Percentiles rank a stretch among this genome's conserved stretches.
Conservation (phyloP, 2,329 filamentous ascomycete genomes). For the Dothiorella sarmentorum region DNA sequence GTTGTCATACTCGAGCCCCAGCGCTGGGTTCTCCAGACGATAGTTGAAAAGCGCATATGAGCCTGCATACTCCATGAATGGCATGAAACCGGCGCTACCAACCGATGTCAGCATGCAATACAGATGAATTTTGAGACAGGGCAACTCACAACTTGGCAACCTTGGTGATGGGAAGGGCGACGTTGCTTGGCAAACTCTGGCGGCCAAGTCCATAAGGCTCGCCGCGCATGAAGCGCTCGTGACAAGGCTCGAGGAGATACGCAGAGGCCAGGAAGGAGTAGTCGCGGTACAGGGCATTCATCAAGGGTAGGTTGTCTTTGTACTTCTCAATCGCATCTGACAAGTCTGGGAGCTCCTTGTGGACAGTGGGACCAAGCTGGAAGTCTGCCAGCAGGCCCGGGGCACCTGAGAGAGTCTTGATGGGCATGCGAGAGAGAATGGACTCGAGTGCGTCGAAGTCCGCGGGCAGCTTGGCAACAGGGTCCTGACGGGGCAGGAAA, state of each 20-base stretch:
- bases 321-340: conserved; percentile 68
- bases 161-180: conserved; percentile 77
- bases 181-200: conserved; percentile 66
- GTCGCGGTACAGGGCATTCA: conserved; percentile 86
- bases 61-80: conserved; percentile 82
- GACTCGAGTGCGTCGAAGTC: conserved; percentile 72
- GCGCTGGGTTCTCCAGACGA: conserved; percentile 53
- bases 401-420: conserved; percentile 68
- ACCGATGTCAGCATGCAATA: neutral
- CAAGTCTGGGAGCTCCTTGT: conserved; percentile 72
- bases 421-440: conserved; percentile 73
- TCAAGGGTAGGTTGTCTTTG: conserved; percentile 67
- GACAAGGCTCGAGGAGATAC: conserved; percentile 88
- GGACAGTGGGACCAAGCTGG: conserved; percentile 70
- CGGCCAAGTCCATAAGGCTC: conserved; percentile 73
- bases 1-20: conserved; percentile 57
- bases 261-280: conserved; percentile 88
- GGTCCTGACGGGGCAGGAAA: conserved; percentile 63
- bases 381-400: conserved; percentile 74
- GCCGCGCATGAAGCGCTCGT: conserved; percentile 64
- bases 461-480: conserved; percentile 57
- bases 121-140: neutral
- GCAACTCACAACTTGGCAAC: conserved; percentile 79
- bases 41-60: conserved; percentile 64
- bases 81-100: conserved; percentile 68